Evolutionary conservation across 306 rosid genomes (phyloP).

Genomic region (Prinsepia uniflora): DNA sequence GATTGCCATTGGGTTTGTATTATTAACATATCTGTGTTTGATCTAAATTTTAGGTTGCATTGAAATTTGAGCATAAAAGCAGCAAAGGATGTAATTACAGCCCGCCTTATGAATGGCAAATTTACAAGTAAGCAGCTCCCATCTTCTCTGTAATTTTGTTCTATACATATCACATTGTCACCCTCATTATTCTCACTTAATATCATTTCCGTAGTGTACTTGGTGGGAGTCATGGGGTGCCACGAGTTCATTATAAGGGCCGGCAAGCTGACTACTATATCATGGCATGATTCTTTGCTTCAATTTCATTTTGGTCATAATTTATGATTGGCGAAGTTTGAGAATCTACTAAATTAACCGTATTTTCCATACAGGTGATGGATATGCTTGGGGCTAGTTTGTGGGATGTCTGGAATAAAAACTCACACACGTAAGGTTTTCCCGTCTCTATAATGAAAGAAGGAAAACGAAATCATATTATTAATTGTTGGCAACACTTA

Average conservation of each 20-base stretch:
- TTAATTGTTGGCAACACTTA: neutral
- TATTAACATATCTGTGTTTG: neutral
- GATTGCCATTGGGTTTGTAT: conserved; percentile 8
- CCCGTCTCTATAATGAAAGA: neutral
- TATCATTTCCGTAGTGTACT: conserved; percentile 27
- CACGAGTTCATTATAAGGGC: conserved; percentile 46
- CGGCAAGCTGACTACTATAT: conserved; percentile 50
- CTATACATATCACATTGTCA: neutral
- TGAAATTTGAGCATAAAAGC: conserved; percentile 89
- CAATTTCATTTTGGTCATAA: neutral
- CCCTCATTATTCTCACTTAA: neutral
- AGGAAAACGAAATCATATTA: neutral
- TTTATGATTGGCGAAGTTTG: neutral
- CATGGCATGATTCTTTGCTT: conserved; percentile 30
- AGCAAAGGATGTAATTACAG: conserved; percentile 93
- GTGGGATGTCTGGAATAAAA: conserved; percentile 56
- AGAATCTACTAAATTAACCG: conserved; percentile 9
- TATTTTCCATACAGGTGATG: conserved; percentile 36
- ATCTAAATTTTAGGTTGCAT: conserved; percentile 63
- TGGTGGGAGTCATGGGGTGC: conserved; percentile 57
- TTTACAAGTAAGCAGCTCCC: conserved; percentile 65
- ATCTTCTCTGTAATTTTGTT: neutral
- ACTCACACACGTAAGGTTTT: conserved; percentile 40
- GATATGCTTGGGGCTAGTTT: conserved; percentile 55
- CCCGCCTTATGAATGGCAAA: conserved; percentile 95